A percentile compares a stretch with the other conserved stretches of the same genome.
Evolutionary conservation across 2,329 filamentous ascomycete species (phyloP).

Genomic region (Trichoderma atroviride): DNA sequence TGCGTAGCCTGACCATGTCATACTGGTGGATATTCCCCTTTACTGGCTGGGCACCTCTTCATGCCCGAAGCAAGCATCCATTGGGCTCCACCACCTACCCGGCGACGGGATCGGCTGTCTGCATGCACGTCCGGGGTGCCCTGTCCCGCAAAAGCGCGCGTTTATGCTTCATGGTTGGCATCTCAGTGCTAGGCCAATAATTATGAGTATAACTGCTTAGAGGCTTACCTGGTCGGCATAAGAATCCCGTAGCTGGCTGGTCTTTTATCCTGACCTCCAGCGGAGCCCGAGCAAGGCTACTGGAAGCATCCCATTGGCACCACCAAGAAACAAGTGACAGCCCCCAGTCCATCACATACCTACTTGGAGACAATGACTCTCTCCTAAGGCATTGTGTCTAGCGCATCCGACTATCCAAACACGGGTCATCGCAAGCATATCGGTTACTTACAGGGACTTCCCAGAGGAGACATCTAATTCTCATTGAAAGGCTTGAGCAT

Average conservation of each 20-base stretch:
- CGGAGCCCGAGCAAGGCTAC: constrained; percentile 20
- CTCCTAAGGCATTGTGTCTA: constrained; percentile 9
- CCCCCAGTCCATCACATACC: constrained; percentile 16
- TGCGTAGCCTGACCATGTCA: constrained; percentile 30
- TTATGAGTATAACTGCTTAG: background rate
- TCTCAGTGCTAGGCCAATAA: constrained; percentile 7
- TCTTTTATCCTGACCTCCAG: constrained; percentile 15
- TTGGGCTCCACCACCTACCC: constrained; percentile 25
- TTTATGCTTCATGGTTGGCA: constrained; percentile 14
- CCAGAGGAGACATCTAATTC: constrained; percentile 5
- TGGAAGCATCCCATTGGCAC: constrained; percentile 20
- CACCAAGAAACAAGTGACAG: constrained; percentile 2
- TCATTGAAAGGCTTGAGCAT: constrained; percentile 32
- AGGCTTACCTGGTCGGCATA: constrained; percentile 15
- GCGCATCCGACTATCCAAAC: constrained; percentile 9
- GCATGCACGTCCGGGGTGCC: constrained; percentile 23
- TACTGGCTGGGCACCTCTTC: constrained; percentile 22
- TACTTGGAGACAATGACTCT: constrained; percentile 23
- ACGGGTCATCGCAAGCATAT: background rate
- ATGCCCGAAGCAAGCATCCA: constrained; percentile 23
- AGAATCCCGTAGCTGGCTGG: constrained; percentile 16
- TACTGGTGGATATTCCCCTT: constrained; percentile 28
- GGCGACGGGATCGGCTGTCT: constrained; percentile 24
- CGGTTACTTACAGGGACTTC: constrained; percentile 14
- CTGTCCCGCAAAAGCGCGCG: constrained; percentile 12